phyloP scores from a whole-genome alignment of 371 early-diverging fungal species.

The Mucor piriformis region DNA sequence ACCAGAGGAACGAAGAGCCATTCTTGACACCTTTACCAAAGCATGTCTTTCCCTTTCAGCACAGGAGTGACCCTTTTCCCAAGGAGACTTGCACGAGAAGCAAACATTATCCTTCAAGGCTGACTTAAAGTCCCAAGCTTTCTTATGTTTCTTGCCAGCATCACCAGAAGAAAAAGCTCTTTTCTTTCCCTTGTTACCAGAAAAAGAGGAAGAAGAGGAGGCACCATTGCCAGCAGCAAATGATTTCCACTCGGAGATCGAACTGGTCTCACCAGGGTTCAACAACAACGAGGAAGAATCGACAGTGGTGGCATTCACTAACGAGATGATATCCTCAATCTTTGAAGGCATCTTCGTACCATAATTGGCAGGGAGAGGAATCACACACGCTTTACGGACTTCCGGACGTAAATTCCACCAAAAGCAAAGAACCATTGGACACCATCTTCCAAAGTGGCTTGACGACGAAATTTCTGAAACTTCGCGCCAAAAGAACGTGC shows the following conservation, averaged over 20 bases:
- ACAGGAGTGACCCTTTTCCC: too few relatives aligned
- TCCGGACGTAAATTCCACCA: background rate
- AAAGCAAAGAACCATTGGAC: background rate
- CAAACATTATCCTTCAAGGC: too few relatives aligned
- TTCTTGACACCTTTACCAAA: too few relatives aligned
- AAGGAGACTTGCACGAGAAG: too few relatives aligned
- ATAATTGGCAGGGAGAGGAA: background rate
- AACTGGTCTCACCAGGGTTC: background rate
- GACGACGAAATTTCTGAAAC: background rate
- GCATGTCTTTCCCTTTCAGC: too few relatives aligned
- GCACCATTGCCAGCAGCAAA: background rate
- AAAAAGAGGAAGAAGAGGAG: too few relatives aligned
- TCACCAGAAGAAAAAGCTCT: too few relatives aligned
- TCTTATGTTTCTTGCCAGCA: too few relatives aligned
- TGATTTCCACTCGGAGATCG: background rate
- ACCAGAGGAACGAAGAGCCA: too few relatives aligned
- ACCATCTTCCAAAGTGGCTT: conserved; percentile 2
- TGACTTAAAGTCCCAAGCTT: too few relatives aligned
- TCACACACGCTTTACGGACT: background rate
- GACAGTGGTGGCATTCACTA: background rate
- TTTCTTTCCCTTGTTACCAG: too few relatives aligned
- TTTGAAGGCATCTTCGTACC: background rate
- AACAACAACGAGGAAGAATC: background rate
- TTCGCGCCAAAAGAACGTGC: background rate
- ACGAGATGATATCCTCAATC: background rate